These are phyloP conservation scores for Fusarium chlamydosporum DNA, from an alignment of 2,329 filamentous ascomycete species.

Conservation along the genomic window DNA sequence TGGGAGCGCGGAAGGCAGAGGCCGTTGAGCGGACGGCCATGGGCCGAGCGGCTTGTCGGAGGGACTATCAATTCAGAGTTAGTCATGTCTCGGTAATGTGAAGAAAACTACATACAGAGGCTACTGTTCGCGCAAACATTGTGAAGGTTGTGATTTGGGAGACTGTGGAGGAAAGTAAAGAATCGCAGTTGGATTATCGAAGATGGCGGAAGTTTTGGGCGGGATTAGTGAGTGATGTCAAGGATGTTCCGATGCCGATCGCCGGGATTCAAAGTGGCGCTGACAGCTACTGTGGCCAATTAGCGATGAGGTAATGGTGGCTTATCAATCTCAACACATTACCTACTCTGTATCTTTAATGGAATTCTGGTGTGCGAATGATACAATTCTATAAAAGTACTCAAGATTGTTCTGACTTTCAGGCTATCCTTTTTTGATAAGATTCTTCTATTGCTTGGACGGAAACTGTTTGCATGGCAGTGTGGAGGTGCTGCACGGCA, in stretches of 20 bases:
- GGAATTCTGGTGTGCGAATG: constrained; percentile 1
- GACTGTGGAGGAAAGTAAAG: constrained; percentile 26
- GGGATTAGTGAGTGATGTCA: constrained; percentile 49
- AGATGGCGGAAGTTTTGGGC: constrained; percentile 39
- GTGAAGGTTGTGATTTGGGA: constrained; percentile 32
- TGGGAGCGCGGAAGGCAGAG: constrained; percentile 47
- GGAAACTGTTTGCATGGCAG: too few species aligned
- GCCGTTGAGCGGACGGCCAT: constrained; percentile 49
- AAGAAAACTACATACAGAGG: constrained; percentile 32
- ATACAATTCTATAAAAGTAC: constrained; percentile 1
- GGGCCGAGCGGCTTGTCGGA: constrained; percentile 58
- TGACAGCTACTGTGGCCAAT: constrained; percentile 35
- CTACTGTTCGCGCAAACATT: constrained; percentile 51
- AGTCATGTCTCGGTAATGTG: constrained; percentile 1
- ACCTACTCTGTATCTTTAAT: background rate
- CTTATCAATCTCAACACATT: constrained; percentile 22
- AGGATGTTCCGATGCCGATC: constrained; percentile 43
- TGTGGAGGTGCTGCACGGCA: too few species aligned
- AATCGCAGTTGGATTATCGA: constrained; percentile 22
- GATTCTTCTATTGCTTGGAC: too few species aligned
- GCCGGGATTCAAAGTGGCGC: constrained; percentile 38
- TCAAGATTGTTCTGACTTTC: too few species aligned
- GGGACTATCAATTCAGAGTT: constrained; percentile 48
- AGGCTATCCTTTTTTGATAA: too few species aligned
- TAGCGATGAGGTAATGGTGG: constrained; percentile 34